These are phyloP conservation scores for Hypoxylon sp. DNA, from an alignment of 2,329 filamentous ascomycete genomes.

Conservation along the genomic window DNA sequence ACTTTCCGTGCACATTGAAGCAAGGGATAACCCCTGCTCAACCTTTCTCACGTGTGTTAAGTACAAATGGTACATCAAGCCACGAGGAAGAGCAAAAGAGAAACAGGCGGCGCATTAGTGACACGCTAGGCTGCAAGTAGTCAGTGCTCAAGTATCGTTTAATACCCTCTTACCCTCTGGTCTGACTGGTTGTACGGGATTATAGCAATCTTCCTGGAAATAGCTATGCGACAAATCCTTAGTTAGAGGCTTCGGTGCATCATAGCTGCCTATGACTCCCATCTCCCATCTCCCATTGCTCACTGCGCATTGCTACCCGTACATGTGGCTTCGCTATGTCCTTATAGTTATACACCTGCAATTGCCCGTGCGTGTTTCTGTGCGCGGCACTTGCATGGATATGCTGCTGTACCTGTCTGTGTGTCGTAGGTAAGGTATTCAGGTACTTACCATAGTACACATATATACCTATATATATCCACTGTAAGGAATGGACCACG, in stretches of 20 bases:
- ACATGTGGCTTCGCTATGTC: constrained; percentile 6
- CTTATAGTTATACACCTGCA: too few species aligned
- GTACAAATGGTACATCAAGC: constrained; percentile 40
- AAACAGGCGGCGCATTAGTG: constrained; percentile 34
- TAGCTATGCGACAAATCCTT: constrained; percentile 43
- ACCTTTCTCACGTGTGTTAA: constrained; percentile 35
- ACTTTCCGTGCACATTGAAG: constrained; percentile 41
- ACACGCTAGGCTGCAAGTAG: constrained; percentile 24
- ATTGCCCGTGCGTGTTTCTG: too few species aligned
- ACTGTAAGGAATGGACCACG: too few species aligned
- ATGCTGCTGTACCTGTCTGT: too few species aligned
- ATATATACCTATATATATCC: constrained; percentile 2
- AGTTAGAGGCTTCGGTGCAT: constrained; percentile 34
- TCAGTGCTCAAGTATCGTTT: constrained; percentile 25
- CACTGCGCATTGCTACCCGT: too few species aligned
- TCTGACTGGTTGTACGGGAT: too few species aligned
- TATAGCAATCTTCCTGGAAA: constrained; percentile 37
- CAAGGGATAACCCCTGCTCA: constrained; percentile 31
- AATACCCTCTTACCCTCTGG: constrained; percentile 11
- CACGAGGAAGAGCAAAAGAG: constrained; percentile 41
- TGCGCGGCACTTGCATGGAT: too few species aligned
- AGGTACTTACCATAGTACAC: neutral
- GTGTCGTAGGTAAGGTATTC: neutral
- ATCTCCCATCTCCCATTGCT: too few species aligned
- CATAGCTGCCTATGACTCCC: neutral